phyloP scores from a whole-genome alignment of 306 rosid genomes.

The Vigna nakashimae region DNA sequence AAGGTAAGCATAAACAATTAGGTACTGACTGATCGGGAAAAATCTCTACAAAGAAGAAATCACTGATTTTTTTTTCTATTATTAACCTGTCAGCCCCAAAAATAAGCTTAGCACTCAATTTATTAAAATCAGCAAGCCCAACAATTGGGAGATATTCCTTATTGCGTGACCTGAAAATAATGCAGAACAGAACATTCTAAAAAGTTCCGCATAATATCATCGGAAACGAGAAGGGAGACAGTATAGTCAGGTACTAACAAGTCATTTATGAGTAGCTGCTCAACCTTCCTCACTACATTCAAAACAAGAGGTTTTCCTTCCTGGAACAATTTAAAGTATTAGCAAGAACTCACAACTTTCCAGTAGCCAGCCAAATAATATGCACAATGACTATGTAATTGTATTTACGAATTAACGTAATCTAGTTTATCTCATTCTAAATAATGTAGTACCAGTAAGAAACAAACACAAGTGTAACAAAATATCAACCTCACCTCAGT shows the following conservation, averaged over 20 bases:
- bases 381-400: not conserved
- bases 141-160: constrained; percentile 93
- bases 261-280: constrained; percentile 77
- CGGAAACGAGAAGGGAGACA: constrained; percentile 33
- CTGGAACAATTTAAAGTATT: constrained; percentile 56
- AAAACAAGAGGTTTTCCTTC: constrained; percentile 98
- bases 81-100: constrained; percentile 89
- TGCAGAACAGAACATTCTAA: constrained; percentile 21
- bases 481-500: constrained; percentile 72
- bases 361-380: constrained; percentile 19
- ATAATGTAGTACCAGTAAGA: not conserved
- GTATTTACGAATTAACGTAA: not conserved
- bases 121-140: constrained; percentile 89
- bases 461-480: not conserved
- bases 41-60: constrained; percentile 7
- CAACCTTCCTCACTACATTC: constrained; percentile 85
- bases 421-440: not conserved
- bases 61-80: not conserved
- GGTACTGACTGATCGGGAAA: not conserved
- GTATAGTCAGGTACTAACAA: constrained; percentile 49
- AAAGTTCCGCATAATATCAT: constrained; percentile 10
- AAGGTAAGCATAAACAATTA: constrained; percentile 13
- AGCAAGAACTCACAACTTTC: constrained; percentile 20
- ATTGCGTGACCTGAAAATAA: constrained; percentile 69
- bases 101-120: constrained; percentile 92